Evolutionary conservation across 768 basidiomycete species (phyloP).

Genomic region (Lactarius quietus): DNA sequence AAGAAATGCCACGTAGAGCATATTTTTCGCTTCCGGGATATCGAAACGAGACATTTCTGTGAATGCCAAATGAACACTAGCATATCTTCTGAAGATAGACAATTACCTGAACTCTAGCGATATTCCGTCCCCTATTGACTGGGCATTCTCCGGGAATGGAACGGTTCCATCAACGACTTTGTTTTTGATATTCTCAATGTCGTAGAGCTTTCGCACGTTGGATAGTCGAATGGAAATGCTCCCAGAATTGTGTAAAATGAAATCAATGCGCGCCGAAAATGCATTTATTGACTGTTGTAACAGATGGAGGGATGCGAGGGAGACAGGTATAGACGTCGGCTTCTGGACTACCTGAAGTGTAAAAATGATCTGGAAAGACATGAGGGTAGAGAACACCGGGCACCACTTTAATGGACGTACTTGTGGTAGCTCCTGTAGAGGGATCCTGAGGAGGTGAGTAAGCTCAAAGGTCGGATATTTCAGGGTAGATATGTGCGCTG

Average conservation of each 20-base stretch:
- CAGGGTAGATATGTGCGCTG: not conserved
- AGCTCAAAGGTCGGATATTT: not conserved
- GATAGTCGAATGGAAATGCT: slow-evolving; percentile 52
- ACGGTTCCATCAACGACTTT: slow-evolving; percentile 50
- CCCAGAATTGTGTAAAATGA: slow-evolving; percentile 49
- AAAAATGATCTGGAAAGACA: slow-evolving; percentile 20
- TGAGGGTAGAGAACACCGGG: not conserved
- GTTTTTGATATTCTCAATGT: slow-evolving; percentile 57
- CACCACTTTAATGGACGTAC: not conserved
- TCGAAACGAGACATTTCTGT: slow-evolving; percentile 65
- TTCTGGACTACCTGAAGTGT: slow-evolving; percentile 26
- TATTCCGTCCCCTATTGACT: slow-evolving; percentile 32
- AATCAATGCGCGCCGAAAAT: slow-evolving; percentile 48
- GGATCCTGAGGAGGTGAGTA: slow-evolving; percentile 1
- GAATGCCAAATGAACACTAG: slow-evolving; percentile 20
- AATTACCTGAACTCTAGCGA: slow-evolving; percentile 58
- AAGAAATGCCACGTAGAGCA: slow-evolving; percentile 62
- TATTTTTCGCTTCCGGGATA: slow-evolving; percentile 53
- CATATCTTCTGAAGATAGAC: slow-evolving; percentile 23
- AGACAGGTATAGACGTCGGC: slow-evolving; percentile 25
- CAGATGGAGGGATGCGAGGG: slow-evolving; percentile 40
- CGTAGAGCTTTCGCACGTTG: slow-evolving; percentile 58
- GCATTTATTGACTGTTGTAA: slow-evolving; percentile 48
- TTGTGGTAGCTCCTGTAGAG: slow-evolving; percentile 22
- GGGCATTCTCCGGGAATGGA: slow-evolving; percentile 35